Evolutionary conservation across 192 early-diverging fungal genomes (phyloP).

Genomic region (Mortierella alpina): DNA sequence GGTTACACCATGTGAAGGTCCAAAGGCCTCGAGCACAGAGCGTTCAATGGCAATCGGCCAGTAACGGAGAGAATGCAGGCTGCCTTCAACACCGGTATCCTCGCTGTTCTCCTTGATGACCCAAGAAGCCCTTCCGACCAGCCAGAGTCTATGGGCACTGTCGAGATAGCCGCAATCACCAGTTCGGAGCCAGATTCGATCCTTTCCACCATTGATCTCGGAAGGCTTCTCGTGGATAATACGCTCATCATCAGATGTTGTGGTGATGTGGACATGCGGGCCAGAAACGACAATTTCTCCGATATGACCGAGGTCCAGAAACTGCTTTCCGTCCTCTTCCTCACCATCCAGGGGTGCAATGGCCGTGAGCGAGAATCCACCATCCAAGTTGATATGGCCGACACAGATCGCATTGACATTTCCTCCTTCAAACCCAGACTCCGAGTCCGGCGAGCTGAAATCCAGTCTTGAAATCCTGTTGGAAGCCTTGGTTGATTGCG

Average conservation of each 20-base stretch:
- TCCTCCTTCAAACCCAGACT: slow-evolving; percentile 44
- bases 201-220: slow-evolving; percentile 23
- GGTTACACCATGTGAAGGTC: slow-evolving; percentile 41
- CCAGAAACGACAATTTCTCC: slow-evolving; percentile 52
- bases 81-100: slow-evolving; percentile 16
- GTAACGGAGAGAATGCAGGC: slow-evolving; percentile 41
- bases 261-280: slow-evolving; percentile 51
- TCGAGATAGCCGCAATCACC: slow-evolving; percentile 53
- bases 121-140: slow-evolving; percentile 49
- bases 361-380: slow-evolving; percentile 42
- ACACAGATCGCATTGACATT: slow-evolving; percentile 48
- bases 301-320: slow-evolving; percentile 38
- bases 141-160: slow-evolving; percentile 27
- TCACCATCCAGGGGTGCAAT: slow-evolving; percentile 34
- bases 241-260: slow-evolving; percentile 49
- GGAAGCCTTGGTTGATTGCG: slow-evolving; percentile 6
- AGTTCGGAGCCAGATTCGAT: slow-evolving; percentile 44
- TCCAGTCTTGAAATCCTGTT: slow-evolving; percentile 30
- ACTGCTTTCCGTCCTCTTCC: slow-evolving; percentile 19
- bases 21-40: slow-evolving; percentile 49
- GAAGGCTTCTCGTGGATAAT: slow-evolving; percentile 36
- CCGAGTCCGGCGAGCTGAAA: slow-evolving; percentile 3
- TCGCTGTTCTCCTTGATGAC: slow-evolving; percentile 29
- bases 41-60: slow-evolving; percentile 53
- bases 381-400: slow-evolving; percentile 46